Conservation (phyloP, 176 grass and related monocot species). For the Oryza meridionalis region DNA sequence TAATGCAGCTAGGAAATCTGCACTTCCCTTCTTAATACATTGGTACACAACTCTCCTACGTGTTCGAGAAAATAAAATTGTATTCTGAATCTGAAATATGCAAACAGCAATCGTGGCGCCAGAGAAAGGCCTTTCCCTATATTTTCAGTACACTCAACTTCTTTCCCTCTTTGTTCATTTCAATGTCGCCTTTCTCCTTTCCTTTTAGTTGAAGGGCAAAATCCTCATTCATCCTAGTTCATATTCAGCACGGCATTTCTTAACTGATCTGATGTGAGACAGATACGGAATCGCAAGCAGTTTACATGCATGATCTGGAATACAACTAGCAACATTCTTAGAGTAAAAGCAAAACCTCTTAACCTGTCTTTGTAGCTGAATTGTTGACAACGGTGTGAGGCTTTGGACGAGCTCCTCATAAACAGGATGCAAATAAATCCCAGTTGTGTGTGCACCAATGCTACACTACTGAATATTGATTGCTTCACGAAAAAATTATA, state of each 20-base stretch:
- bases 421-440: not conserved
- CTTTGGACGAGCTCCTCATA: not conserved
- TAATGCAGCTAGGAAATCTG: not conserved
- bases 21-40: not conserved
- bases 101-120: not conserved
- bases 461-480: not conserved
- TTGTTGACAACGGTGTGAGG: not conserved
- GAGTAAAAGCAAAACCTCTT: slow-evolving; percentile 22
- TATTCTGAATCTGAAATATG: not conserved
- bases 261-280: not conserved
- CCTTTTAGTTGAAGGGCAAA: not conserved
- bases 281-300: not conserved
- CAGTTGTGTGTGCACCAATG: not conserved
- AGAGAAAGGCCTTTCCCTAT: not conserved
- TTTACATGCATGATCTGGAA: slow-evolving; percentile 14
- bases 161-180: not conserved
- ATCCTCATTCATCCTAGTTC: slow-evolving; percentile 8
- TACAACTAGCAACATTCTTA: not conserved
- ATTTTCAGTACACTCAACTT: not conserved
- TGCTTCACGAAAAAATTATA: slow-evolving; percentile 8
- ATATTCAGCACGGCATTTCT: not conserved
- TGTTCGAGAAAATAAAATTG: too few relatives aligned
- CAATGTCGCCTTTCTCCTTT: not conserved
- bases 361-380: not conserved
- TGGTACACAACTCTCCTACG: too few relatives aligned